Percentiles rank a stretch among this genome's conserved stretches.
Conservation (phyloP, 2,329 filamentous ascomycete species). For the Talaromyces verruculosus region DNA sequence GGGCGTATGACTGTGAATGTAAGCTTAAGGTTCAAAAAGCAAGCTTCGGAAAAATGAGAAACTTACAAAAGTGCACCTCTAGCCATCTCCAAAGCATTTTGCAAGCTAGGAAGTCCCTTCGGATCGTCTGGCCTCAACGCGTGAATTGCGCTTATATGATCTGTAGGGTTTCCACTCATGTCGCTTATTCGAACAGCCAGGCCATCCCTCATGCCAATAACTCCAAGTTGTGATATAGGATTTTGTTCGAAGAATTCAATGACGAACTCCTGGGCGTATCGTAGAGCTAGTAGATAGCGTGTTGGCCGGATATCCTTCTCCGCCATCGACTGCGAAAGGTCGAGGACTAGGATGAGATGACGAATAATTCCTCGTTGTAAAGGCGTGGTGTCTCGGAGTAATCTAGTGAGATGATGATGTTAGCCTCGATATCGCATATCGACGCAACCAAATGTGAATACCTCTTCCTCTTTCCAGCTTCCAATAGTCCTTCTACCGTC, state of each 20-base stretch:
- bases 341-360: slow-evolving; percentile 86
- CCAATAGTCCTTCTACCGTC: slow-evolving; percentile 69
- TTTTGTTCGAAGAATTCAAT: slow-evolving; percentile 98
- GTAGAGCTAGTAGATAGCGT: slow-evolving; percentile 76
- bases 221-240: slow-evolving; percentile 90
- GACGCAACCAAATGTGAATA: slow-evolving; percentile 32
- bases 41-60: not conserved
- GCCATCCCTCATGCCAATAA: slow-evolving; percentile 91
- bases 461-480: slow-evolving; percentile 78
- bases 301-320: slow-evolving; percentile 94
- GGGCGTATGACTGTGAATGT: slow-evolving; percentile 71
- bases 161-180: slow-evolving; percentile 85
- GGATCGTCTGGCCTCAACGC: slow-evolving; percentile 66
- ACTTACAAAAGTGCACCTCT: slow-evolving; percentile 78
- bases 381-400: slow-evolving; percentile 91
- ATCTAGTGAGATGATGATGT: slow-evolving; percentile 49
- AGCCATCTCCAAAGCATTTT: slow-evolving; percentile 96
- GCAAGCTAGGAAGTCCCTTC: slow-evolving; percentile 74
- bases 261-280: slow-evolving; percentile 83
- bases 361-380: slow-evolving; percentile 95
- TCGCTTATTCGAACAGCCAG: slow-evolving; percentile 82
- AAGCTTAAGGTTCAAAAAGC: not conserved
- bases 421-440: not conserved
- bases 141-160: slow-evolving; percentile 77
- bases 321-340: slow-evolving; percentile 89